Evolutionary conservation across 179 eudicot species (phyloP).

Genomic region (Silene vulgaris): DNA sequence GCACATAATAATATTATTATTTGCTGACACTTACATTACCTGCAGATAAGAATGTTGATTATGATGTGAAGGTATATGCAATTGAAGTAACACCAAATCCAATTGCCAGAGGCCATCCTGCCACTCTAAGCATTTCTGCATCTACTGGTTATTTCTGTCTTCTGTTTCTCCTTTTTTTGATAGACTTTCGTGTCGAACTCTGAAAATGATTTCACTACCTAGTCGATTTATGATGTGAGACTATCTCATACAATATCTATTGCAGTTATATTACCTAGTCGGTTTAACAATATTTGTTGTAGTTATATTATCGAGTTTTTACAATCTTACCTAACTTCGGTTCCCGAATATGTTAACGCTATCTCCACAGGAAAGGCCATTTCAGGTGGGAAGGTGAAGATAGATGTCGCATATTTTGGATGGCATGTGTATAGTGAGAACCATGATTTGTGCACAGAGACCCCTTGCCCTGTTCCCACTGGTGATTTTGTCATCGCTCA

Average conservation of each 20-base stretch:
- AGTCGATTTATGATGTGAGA: too few species aligned
- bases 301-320: too few species aligned
- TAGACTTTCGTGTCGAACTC: too few species aligned
- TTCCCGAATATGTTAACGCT: too few species aligned
- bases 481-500: conserved; percentile 73
- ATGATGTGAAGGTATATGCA: conserved; percentile 47
- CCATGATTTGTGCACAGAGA: conserved; percentile 54
- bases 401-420: conserved; percentile 62
- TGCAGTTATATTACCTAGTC: too few species aligned
- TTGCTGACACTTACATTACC: conserved; percentile 8
- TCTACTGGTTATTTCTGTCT: conserved; percentile 36
- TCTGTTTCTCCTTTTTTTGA: not conserved
- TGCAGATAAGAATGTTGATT: conserved; percentile 48
- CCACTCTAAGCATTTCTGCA: conserved; percentile 50
- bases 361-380: conserved; percentile 35
- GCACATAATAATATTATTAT: not conserved
- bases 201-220: too few species aligned
- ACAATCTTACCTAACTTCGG: too few species aligned
- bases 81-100: conserved; percentile 56
- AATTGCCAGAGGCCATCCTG: conserved; percentile 38
- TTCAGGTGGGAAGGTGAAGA: conserved; percentile 47
- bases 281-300: too few species aligned
- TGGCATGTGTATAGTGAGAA: conserved; percentile 50
- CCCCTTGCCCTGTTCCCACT: conserved; percentile 55
- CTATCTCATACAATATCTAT: too few species aligned